Evolutionary conservation across 2,329 filamentous ascomycete species (phyloP).

Genomic region (Stagonosporopsis cucurbitacearum): DNA sequence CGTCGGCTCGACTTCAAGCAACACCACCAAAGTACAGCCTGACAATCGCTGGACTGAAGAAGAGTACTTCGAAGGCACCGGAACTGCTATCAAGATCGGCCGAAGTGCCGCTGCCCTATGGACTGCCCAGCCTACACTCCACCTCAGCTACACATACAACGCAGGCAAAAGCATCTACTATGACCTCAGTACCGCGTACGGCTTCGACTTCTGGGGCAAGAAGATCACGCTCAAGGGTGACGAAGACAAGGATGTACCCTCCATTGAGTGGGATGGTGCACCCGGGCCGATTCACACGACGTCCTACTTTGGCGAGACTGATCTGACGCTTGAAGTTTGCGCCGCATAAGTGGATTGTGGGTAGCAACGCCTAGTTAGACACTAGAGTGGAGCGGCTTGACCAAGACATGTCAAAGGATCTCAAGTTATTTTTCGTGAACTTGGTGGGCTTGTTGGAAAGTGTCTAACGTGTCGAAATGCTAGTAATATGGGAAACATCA

Average conservation of each 20-base stretch:
- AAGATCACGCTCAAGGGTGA: slow-evolving; percentile 23
- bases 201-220: slow-evolving; percentile 30
- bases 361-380: too few species aligned
- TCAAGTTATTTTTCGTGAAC: not conserved
- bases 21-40: slow-evolving; percentile 13
- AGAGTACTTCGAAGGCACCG: slow-evolving; percentile 24
- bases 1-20: slow-evolving; percentile 15
- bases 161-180: slow-evolving; percentile 30
- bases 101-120: slow-evolving; percentile 20
- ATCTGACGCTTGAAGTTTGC: slow-evolving; percentile 20
- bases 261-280: slow-evolving; percentile 25
- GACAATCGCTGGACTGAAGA: slow-evolving; percentile 17
- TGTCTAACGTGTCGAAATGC: too few species aligned
- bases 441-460: not conserved
- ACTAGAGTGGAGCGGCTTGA: not conserved
- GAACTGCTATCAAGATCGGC: slow-evolving; percentile 37
- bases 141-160: slow-evolving; percentile 32
- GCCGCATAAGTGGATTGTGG: not conserved
- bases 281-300: slow-evolving; percentile 20
- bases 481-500: not conserved
- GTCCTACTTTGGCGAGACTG: slow-evolving; percentile 25
- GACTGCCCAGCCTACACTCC: slow-evolving; percentile 25
- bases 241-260: slow-evolving; percentile 7
- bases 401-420: not conserved
- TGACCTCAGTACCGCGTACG: slow-evolving; percentile 26